Percentiles rank a stretch among this genome's conserved stretches.
phyloP scores from a whole-genome alignment of 2,329 filamentous ascomycete species.

The Xylariaceae sp. region DNA sequence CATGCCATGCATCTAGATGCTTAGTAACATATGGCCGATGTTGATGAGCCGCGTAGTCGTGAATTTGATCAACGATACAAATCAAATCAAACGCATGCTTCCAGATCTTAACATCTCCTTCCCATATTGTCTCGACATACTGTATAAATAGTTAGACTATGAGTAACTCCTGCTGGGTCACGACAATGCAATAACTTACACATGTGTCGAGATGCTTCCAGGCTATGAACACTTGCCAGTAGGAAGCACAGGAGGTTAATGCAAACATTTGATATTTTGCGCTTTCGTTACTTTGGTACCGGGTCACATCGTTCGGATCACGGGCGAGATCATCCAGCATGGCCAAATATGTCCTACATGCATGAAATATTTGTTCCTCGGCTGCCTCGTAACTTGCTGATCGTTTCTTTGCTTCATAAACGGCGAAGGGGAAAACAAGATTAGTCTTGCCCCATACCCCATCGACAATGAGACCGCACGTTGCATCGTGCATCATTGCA shows the following conservation, averaged over 20 bases:
- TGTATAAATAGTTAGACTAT: not conserved
- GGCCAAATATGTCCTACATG: constrained; percentile 1
- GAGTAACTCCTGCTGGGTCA: not conserved
- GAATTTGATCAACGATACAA: constrained; percentile 1
- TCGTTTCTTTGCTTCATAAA: not conserved
- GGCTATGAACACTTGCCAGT: not conserved
- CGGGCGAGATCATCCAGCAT: not conserved
- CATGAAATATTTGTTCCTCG: not conserved
- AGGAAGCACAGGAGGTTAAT: not conserved
- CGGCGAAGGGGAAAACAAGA: not conserved
- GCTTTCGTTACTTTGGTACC: not conserved
- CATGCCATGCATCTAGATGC: not conserved
- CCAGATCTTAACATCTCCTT: not conserved
- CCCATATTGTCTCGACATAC: not conserved
- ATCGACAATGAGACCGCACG: not conserved
- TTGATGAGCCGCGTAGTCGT: not conserved
- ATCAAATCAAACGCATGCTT: not conserved
- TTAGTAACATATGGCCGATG: not conserved
- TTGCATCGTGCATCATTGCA: not conserved
- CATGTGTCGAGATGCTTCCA: not conserved
- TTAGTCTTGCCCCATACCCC: not conserved
- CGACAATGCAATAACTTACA: not conserved
- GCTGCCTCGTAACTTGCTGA: not conserved
- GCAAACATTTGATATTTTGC: not conserved
- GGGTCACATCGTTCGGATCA: not conserved